Percentiles rank a stretch among this genome's conserved stretches.
These are phyloP conservation scores for Paramyrothecium roridum DNA, from an alignment of 2,329 filamentous ascomycete genomes.

Conservation along the genomic window DNA sequence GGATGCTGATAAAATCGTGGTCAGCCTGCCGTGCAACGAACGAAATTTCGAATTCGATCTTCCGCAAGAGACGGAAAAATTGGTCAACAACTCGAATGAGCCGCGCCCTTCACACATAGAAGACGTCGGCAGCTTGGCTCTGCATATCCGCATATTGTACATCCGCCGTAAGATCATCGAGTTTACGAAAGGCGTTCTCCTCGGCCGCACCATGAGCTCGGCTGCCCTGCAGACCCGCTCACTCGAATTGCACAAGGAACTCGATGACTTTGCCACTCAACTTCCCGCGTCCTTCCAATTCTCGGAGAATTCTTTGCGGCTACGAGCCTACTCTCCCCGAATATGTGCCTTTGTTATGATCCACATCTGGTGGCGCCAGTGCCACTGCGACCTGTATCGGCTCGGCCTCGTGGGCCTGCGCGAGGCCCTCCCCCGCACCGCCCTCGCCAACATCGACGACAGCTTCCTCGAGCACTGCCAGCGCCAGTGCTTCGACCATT, in stretches of 20 bases:
- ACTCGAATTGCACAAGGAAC: constrained; percentile 43
- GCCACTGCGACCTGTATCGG: constrained; percentile 55
- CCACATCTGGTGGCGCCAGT: constrained; percentile 58
- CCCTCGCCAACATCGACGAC: constrained; percentile 43
- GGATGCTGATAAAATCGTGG: constrained; percentile 35
- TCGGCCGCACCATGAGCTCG: constrained; percentile 34
- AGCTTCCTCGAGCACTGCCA: constrained; percentile 48
- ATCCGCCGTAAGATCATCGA: constrained; percentile 53
- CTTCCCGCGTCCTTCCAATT: constrained; percentile 55
- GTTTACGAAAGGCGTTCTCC: constrained; percentile 42
- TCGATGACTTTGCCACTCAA: constrained; percentile 50
- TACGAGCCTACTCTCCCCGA: constrained; percentile 54
- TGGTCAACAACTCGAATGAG: constrained; percentile 42
- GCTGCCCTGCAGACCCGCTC: constrained; percentile 40
- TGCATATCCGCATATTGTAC: constrained; percentile 54
- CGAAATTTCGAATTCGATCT: constrained; percentile 54
- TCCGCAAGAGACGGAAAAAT: constrained; percentile 49
- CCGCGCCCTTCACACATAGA: constrained; percentile 39
- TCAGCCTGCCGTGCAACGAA: constrained; percentile 40
- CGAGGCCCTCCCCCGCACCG: constrained; percentile 43
- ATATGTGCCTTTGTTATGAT: constrained; percentile 59
- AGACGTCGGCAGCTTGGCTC: constrained; percentile 52
- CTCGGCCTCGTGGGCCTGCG: constrained; percentile 48
- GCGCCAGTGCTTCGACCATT: constrained; percentile 50
- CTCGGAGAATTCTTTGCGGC: constrained; percentile 52